These are phyloP conservation scores for Teratosphaeria destructans DNA, from an alignment of 2,329 filamentous ascomycete species.

Conservation along the genomic window DNA sequence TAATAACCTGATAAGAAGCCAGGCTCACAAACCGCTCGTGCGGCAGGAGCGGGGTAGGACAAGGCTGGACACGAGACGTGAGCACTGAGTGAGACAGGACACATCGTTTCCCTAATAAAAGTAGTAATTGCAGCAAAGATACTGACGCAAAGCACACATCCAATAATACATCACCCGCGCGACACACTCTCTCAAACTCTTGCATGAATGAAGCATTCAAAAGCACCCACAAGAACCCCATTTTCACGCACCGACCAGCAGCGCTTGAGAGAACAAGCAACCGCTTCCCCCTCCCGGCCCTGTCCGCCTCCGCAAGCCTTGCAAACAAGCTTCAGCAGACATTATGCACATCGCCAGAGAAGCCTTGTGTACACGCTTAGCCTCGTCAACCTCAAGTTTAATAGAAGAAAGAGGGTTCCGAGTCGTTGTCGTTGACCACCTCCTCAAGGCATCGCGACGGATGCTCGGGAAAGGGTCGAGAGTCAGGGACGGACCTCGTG, in stretches of 20 bases:
- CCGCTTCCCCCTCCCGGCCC: background rate
- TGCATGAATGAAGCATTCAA: background rate
- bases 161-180: background rate
- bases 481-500: background rate
- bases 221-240: background rate
- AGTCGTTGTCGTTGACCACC: background rate
- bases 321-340: background rate
- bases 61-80: background rate
- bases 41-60: too few species aligned
- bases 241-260: background rate
- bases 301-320: background rate
- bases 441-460: background rate
- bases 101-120: background rate
- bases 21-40: too few species aligned
- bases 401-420: background rate
- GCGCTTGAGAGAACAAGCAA: background rate
- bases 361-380: background rate
- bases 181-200: background rate
- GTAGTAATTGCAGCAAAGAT: background rate
- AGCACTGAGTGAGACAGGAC: background rate
- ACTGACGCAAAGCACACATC: background rate
- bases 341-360: background rate
- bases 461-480: background rate
- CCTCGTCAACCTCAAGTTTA: background rate
- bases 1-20: too few species aligned